A percentile compares a stretch with the other conserved stretches of the same genome.
These are phyloP conservation scores for Neopestalotiopsis rosae DNA, from an alignment of 2,329 filamentous ascomycete species.

Conservation along the genomic window DNA sequence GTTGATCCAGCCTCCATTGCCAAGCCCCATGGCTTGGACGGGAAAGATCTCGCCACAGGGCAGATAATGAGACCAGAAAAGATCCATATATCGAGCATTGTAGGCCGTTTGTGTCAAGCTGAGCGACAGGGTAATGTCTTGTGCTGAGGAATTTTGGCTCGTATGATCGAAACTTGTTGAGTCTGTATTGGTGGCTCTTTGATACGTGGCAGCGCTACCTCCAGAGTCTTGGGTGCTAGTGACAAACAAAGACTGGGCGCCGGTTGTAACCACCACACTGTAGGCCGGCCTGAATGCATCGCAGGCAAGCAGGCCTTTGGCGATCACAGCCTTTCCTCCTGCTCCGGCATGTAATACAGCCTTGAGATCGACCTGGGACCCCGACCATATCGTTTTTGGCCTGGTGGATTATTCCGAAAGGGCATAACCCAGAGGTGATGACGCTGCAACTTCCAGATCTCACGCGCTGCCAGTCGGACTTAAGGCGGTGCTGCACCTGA, in stretches of 20 bases:
- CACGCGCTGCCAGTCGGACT: too few species aligned
- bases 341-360: background rate
- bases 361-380: constrained; percentile 3
- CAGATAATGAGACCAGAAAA: constrained; percentile 1
- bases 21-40: background rate
- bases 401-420: background rate
- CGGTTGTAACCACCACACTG: background rate
- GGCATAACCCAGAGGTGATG: background rate
- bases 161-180: background rate
- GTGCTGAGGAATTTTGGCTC: background rate
- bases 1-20: constrained; percentile 6
- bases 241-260: background rate
- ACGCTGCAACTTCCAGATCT: too few species aligned
- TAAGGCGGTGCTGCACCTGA: too few species aligned
- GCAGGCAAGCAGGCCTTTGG: background rate
- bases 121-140: background rate
- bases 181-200: background rate
- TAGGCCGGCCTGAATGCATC: background rate
- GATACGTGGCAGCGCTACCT: background rate
- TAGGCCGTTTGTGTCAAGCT: constrained; percentile 7
- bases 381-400: background rate
- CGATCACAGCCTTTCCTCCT: constrained; percentile 3
- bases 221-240: background rate
- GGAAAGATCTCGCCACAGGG: background rate
- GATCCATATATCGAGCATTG: background rate